Evolutionary conservation across 1,139 yeast species (phyloP), one percentile per base, ranked within the genome.

Genomic region (Blastobotrys apis): DNA sequence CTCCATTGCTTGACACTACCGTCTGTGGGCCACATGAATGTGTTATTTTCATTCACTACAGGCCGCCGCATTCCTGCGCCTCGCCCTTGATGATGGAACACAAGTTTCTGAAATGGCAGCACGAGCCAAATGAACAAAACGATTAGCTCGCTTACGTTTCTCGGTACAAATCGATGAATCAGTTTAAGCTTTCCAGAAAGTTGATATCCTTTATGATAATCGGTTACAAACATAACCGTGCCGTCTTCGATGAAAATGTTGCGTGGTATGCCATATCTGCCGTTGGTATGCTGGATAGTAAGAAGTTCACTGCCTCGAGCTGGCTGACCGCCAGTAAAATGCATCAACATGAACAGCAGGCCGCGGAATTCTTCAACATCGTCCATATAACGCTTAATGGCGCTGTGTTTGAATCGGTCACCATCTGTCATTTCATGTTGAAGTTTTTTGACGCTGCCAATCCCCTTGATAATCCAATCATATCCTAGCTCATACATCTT

Each of bases 111-210:
- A 10, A 33, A 33, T 12, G 39, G 39, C 30, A 5, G 20, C 9
- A 35, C 39, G 15, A 35, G 10, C 39, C 39, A 23, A 5, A 35
- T 5, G 20, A 9, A 35, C 22, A 23, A 17, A 5, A 35, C 39
- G n/a, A 23, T 8, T 10, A 35, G 31, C 16, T 17, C 22, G n/a
- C 31, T 31, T 4, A 35, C 39, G 13, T 23, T 21, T 10, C 19
- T 5, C 12, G 39, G 39, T 31, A 35, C 5, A 15, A 23, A 35
- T 25, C 39, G 39, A 16, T 35, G 31, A 15, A 35, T 26, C n/a
- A 33, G 10, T 19, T 21, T 33, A 16, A 27, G 27, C 9, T 15
- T 16, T 6, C 21, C 21, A 5, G 5, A 5, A 5, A 8, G 10
- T 8, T 32, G 9, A 17, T 32, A 32, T 13, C 34, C 34, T n/a